Percentiles rank a stretch among this genome's conserved stretches.
These are phyloP conservation scores for Fusarium sp. DNA, from an alignment of 2,329 filamentous ascomycete species.

Conservation along the genomic window DNA sequence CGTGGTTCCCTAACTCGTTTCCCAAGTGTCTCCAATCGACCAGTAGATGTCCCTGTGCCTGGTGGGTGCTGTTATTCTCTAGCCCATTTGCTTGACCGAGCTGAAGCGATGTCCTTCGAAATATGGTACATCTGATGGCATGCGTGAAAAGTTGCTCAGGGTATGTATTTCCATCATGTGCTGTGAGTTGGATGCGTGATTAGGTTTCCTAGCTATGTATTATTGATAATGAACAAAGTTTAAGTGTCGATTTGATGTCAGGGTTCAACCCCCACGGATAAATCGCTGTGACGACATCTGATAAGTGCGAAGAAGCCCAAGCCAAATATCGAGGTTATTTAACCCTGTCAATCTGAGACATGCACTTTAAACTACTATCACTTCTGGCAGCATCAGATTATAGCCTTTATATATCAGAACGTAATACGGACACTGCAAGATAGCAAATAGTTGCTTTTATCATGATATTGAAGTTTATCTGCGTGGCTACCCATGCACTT, in stretches of 20 bases:
- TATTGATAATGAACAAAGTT: not conserved
- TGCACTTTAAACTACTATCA: no score
- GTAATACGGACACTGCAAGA: constrained; percentile 9
- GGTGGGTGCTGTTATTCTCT: constrained; percentile 3
- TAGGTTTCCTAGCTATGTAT: not conserved
- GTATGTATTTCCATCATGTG: not conserved
- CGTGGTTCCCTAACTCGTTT: not conserved
- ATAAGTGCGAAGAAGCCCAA: not conserved
- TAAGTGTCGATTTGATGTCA: not conserved
- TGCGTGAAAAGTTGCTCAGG: not conserved
- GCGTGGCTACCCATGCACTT: not conserved
- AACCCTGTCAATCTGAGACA: not conserved
- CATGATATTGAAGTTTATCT: constrained; percentile 1
- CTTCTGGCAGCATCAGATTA: not conserved
- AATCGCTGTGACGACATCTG: not conserved
- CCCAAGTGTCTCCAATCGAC: not conserved
- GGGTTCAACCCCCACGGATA: not conserved
- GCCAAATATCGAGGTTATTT: not conserved
- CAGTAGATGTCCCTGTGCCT: not conserved
- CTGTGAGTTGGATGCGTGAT: not conserved
- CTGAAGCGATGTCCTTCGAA: not conserved
- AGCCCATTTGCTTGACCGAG: constrained; percentile 33
- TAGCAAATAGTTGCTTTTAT: not conserved
- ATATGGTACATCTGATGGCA: constrained; percentile 3
- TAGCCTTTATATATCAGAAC: not conserved